A percentile compares a stretch with the other conserved stretches of the same genome.
Evolutionary conservation across 345 rosid species (phyloP).

Genomic region (Syzygium aromaticum): DNA sequence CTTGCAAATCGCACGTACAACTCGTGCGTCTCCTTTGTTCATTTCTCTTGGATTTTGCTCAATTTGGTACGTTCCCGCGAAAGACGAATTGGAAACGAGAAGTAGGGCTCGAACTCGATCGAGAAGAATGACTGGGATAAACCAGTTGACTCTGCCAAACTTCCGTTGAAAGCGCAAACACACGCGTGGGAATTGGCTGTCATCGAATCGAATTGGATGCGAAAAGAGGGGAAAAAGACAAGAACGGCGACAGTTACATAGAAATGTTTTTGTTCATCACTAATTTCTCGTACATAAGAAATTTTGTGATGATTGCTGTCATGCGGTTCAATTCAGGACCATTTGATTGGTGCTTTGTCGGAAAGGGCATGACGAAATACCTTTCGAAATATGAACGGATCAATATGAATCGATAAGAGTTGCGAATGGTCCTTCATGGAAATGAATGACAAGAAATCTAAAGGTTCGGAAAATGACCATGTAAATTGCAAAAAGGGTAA

Average conservation of each 20-base stretch:
- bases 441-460: too few relatives aligned
- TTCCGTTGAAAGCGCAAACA: neutral
- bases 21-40: neutral
- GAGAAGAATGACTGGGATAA: neutral
- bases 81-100: neutral
- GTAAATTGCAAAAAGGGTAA: neutral
- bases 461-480: too few relatives aligned
- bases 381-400: neutral
- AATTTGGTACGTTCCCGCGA: neutral
- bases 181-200: neutral
- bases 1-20: neutral
- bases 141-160: neutral
- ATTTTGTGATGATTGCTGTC: neutral
- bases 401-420: neutral
- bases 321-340: neutral
- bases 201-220: neutral
- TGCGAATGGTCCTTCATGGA: neutral
- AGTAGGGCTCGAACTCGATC: neutral
- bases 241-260: neutral
- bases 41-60: neutral
- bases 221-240: neutral
- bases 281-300: neutral
- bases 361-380: neutral
- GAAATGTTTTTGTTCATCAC: neutral
- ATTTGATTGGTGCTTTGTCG: accelerated